Evolutionary conservation across 2,329 filamentous ascomycete genomes (phyloP).

Genomic region (Xylaria digitata): DNA sequence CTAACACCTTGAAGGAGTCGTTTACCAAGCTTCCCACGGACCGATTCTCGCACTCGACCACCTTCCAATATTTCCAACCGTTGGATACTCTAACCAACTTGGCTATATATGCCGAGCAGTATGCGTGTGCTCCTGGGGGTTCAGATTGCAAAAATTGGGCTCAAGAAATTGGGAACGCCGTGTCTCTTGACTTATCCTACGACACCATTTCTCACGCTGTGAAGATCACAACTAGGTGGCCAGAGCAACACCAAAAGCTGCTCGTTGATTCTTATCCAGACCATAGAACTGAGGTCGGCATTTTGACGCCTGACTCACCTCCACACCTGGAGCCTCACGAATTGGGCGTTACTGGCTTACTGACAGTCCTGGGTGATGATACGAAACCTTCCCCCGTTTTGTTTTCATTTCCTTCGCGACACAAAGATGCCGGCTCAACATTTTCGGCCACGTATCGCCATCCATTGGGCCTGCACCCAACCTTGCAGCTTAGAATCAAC

Average conservation of each 20-base stretch:
- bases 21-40: conserved; percentile 69
- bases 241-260: conserved; percentile 57
- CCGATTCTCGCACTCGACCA: conserved; percentile 70
- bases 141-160: conserved; percentile 44
- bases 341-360: conserved; percentile 79
- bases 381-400: conserved; percentile 77
- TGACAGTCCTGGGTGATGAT: conserved; percentile 82
- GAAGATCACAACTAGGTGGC: conserved; percentile 74
- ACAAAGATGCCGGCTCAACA: conserved; percentile 67
- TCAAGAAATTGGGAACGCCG: conserved; percentile 54
- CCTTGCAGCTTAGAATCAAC: conserved; percentile 74
- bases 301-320: conserved; percentile 74
- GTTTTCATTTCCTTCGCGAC: conserved; percentile 86
- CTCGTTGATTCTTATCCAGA: conserved; percentile 54
- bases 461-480: conserved; percentile 87
- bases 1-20: conserved; percentile 65
- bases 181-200: conserved; percentile 76
- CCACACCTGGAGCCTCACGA: conserved; percentile 74
- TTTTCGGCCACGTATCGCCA: conserved; percentile 74
- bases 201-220: conserved; percentile 73
- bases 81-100: conserved; percentile 69
- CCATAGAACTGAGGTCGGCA: conserved; percentile 80
- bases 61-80: conserved; percentile 77
- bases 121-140: conserved; percentile 52
- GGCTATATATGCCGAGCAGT: conserved; percentile 59